These are phyloP conservation scores for Knufia fluminis DNA, from an alignment of 2,329 filamentous ascomycete species.

Conservation along the genomic window DNA sequence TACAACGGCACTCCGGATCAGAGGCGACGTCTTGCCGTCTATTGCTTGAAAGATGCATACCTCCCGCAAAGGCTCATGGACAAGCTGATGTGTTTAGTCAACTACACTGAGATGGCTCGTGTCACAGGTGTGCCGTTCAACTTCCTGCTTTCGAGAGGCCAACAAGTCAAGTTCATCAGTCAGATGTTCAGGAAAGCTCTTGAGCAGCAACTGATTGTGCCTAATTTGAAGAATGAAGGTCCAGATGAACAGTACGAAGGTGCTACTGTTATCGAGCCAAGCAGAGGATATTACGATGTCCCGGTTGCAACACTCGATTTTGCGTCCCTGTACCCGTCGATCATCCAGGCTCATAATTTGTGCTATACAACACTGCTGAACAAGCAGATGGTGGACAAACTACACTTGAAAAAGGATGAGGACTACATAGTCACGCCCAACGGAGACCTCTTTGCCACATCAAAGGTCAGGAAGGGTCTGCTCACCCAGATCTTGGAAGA, in stretches of 20 bases:
- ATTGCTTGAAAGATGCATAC: slow-evolving; percentile 96
- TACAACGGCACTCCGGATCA: slow-evolving; percentile 96
- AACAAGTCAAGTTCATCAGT: slow-evolving; percentile 96
- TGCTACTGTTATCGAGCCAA: slow-evolving; percentile 94
- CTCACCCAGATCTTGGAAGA: slow-evolving; percentile 94
- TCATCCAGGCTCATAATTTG: slow-evolving; percentile 96
- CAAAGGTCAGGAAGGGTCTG: slow-evolving; percentile 81
- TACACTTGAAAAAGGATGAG: slow-evolving; percentile 71
- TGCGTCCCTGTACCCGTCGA: slow-evolving; percentile 94
- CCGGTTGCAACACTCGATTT: slow-evolving; percentile 97
- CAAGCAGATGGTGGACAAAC: slow-evolving; percentile 65
- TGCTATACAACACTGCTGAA: slow-evolving; percentile 93
- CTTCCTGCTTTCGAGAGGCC: slow-evolving; percentile 78
- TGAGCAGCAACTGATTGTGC: slow-evolving; percentile 88
- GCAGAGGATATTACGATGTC: slow-evolving; percentile 85
- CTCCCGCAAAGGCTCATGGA: slow-evolving; percentile 90
- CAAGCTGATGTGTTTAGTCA: slow-evolving; percentile 95
- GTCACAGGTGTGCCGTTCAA: slow-evolving; percentile 98
- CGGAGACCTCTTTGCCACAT: slow-evolving; percentile 83
- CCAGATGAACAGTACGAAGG: slow-evolving; percentile 91
- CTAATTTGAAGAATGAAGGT: slow-evolving; percentile 63
- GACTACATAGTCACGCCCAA: slow-evolving; percentile 97
- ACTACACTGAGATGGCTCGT: slow-evolving; percentile 99
- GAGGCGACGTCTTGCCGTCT: slow-evolving; percentile 78
- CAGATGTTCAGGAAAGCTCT: slow-evolving; percentile 92